Evolutionary conservation across 495 filamentous ascomycete species (phyloP).

Genomic region (Cairneyella variabilis): DNA sequence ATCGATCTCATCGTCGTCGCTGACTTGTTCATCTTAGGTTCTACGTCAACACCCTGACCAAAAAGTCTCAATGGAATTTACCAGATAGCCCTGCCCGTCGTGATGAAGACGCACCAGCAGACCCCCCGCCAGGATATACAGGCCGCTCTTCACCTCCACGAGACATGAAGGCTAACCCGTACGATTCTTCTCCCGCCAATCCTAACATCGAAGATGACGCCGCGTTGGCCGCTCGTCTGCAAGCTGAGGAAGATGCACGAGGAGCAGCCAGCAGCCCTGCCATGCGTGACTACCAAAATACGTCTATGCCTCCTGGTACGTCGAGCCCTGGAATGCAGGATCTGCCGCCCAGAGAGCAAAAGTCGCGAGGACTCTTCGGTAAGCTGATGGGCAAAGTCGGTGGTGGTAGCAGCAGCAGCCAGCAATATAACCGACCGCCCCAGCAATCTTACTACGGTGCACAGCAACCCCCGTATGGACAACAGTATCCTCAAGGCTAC

Average conservation of each 20-base stretch:
- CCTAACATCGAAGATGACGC: conserved; percentile 64
- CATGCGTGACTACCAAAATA: conserved; percentile 25
- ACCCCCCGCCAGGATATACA: conserved; percentile 63
- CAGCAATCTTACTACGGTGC: conserved; percentile 4
- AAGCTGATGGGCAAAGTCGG: conserved; percentile 46
- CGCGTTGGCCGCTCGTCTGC: conserved; percentile 67
- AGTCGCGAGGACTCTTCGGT: conserved; percentile 41
- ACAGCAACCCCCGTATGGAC: conserved; percentile 26
- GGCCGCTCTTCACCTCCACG: conserved; percentile 29
- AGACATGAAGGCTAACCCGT: conserved; percentile 53
- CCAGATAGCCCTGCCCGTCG: conserved; percentile 56
- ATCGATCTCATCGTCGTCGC: conserved; percentile 14
- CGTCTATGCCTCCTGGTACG: conserved; percentile 21
- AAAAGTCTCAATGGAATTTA: conserved; percentile 81
- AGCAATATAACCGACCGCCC: no score
- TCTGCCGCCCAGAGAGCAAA: conserved; percentile 29
- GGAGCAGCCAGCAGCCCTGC: conserved; percentile 13
- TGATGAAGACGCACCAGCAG: conserved; percentile 38
- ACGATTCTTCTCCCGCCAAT: no score
- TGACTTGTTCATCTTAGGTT: conserved; percentile 51
- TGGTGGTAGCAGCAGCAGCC: conserved; percentile 5
- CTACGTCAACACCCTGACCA: conserved; percentile 83
- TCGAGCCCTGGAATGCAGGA: conserved; percentile 28
- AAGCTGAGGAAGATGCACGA: conserved; percentile 72
- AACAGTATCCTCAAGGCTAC: conserved; percentile 17